Conservation (phyloP, 2,329 filamentous ascomycete genomes). For the Penicillium brevicompactum region DNA sequence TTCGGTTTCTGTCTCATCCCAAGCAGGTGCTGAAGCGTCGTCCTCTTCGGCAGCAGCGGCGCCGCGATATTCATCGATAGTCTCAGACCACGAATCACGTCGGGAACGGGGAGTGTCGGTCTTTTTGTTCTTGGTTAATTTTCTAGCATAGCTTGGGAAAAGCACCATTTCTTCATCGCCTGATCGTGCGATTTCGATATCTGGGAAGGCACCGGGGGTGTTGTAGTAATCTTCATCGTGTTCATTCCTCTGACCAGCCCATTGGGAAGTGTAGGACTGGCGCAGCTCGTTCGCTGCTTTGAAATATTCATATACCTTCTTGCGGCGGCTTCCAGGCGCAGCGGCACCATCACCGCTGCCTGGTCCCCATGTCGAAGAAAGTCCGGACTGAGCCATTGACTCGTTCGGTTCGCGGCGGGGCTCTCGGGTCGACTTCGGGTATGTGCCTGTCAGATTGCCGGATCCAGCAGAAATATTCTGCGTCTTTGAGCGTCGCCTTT, state of each 20-base stretch:
- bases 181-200: conserved; percentile 76
- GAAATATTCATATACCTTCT: conserved; percentile 73
- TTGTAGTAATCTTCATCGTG: conserved; percentile 50
- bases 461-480: conserved; percentile 10
- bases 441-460: conserved; percentile 6
- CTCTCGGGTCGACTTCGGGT: conserved; percentile 14
- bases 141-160: conserved; percentile 90
- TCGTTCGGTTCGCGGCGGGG: conserved; percentile 21
- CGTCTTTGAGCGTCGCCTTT: conserved; percentile 23
- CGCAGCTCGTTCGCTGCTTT: conserved; percentile 72
- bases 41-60: conserved; percentile 52
- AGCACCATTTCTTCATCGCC: conserved; percentile 91
- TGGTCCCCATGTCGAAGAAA: conserved; percentile 25
- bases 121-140: conserved; percentile 59
- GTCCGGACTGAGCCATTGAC: conserved; percentile 28
- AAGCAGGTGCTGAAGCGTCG: conserved; percentile 70
- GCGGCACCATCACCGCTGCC: conserved; percentile 30
- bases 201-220: conserved; percentile 78
- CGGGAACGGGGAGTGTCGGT: conserved; percentile 28
- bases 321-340: conserved; percentile 71
- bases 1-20: conserved; percentile 77
- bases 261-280: conserved; percentile 65
- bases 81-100: conserved; percentile 33
- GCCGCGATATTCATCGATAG: conserved; percentile 45
- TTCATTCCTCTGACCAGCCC: conserved; percentile 50